A percentile compares a stretch with the other conserved stretches of the same genome.
phyloP scores from a whole-genome alignment of 495 filamentous ascomycete species.

The Barbatosphaeria neglecta region DNA sequence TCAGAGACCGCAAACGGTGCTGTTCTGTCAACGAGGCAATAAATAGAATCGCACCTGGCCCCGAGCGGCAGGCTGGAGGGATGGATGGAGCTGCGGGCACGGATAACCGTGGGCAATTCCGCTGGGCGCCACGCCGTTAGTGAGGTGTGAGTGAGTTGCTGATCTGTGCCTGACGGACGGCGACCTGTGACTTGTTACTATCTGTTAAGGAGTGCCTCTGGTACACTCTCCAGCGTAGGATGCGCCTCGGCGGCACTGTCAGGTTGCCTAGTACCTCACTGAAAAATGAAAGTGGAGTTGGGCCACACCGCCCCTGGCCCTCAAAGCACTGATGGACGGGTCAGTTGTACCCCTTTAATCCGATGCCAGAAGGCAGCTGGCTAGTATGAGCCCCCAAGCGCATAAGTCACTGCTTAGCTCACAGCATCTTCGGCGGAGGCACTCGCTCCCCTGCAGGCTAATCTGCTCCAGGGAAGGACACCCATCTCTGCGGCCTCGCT shows the following conservation, averaged over 20 bases:
- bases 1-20: too few species aligned
- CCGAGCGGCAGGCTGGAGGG: not conserved
- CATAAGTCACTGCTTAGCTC: not conserved
- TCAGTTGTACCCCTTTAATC: not conserved
- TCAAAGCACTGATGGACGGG: too few species aligned
- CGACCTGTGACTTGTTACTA: not conserved
- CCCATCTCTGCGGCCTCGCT: slow-evolving; percentile 16
- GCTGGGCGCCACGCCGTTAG: too few species aligned
- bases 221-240: not conserved
- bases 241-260: too few species aligned
- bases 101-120: not conserved
- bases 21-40: too few species aligned
- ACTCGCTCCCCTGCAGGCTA: slow-evolving; percentile 13
- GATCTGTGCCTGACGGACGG: not conserved
- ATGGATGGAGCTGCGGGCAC: not conserved
- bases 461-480: slow-evolving; percentile 24
- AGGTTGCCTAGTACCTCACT: too few species aligned
- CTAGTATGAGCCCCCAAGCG: not conserved
- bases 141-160: too few species aligned
- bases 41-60: not conserved
- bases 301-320: too few species aligned
- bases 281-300: too few species aligned
- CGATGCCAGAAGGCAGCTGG: not conserved
- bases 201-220: not conserved
- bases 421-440: slow-evolving; percentile 2